Conservation (phyloP, 2,329 filamentous ascomycete genomes). For the Lithohypha guttulata region DNA sequence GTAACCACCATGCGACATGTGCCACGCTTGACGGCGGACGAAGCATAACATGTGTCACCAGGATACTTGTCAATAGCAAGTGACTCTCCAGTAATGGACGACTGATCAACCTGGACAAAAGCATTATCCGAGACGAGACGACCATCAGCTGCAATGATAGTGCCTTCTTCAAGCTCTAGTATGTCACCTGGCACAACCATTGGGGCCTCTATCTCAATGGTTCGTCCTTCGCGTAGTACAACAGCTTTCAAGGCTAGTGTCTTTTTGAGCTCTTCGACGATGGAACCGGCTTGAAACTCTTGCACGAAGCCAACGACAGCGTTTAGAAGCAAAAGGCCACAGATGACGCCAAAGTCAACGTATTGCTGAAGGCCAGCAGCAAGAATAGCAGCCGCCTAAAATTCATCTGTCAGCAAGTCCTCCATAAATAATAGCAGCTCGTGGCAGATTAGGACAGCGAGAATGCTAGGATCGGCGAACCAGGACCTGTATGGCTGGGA, state of each 20-base stretch:
- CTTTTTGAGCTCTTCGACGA: constrained; percentile 85
- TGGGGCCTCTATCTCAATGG: constrained; percentile 69
- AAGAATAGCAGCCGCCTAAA: constrained; percentile 65
- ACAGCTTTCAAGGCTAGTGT: constrained; percentile 79
- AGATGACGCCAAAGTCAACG: constrained; percentile 91
- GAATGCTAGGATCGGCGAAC: too few relatives aligned
- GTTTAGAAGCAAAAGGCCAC: constrained; percentile 71
- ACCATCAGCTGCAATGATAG: constrained; percentile 82
- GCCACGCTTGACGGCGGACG: constrained; percentile 82
- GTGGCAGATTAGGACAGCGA: too few relatives aligned
- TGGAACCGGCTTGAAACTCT: constrained; percentile 80
- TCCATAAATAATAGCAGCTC: constrained; percentile 28
- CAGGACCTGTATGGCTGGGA: too few relatives aligned
- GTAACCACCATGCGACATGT: constrained; percentile 74
- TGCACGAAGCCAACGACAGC: constrained; percentile 78
- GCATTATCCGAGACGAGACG: constrained; percentile 73
- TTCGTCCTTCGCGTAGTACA: constrained; percentile 68
- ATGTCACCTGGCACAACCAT: constrained; percentile 86
- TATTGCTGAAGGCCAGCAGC: constrained; percentile 77
- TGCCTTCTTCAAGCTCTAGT: constrained; percentile 79
- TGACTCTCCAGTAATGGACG: constrained; percentile 82
- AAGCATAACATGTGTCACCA: constrained; percentile 71
- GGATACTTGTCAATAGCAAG: constrained; percentile 82
- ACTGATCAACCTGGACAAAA: constrained; percentile 85
- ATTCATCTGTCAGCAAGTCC: too few relatives aligned